A percentile compares a stretch with the other conserved stretches of the same genome.
These are phyloP conservation scores for Naematelia aurantialba DNA, from an alignment of 768 basidiomycete genomes.

Conservation along the genomic window DNA sequence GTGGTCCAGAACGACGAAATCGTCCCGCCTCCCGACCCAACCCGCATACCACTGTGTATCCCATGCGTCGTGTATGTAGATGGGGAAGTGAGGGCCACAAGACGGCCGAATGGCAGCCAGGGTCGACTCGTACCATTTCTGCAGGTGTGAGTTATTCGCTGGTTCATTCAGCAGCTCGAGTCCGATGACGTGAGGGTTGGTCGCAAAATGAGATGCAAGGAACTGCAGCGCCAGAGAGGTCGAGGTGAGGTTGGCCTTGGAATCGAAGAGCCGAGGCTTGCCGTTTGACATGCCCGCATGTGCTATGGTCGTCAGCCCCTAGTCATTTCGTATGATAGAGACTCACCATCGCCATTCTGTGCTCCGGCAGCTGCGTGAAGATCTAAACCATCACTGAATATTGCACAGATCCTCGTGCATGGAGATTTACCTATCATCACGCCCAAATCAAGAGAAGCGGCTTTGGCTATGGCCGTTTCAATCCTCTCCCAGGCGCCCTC, in stretches of 20 bases:
- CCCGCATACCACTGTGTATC: slow-evolving; percentile 62
- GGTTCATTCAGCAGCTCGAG: slow-evolving; percentile 62
- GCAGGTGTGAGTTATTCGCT: slow-evolving; percentile 56
- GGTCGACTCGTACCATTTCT: slow-evolving; percentile 63
- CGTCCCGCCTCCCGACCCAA: slow-evolving; percentile 57
- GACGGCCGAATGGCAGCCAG: slow-evolving; percentile 58
- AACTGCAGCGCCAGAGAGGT: slow-evolving; percentile 48
- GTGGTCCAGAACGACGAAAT: slow-evolving; percentile 69
- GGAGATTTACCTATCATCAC: slow-evolving; percentile 62
- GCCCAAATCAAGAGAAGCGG: slow-evolving; percentile 66
- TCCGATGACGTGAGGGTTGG: slow-evolving; percentile 57
- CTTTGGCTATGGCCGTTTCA: slow-evolving; percentile 59
- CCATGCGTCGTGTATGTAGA: slow-evolving; percentile 77
- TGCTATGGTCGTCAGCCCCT: slow-evolving; percentile 24
- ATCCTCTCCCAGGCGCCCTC: slow-evolving; percentile 67
- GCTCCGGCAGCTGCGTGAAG: slow-evolving; percentile 76
- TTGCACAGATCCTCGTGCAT: no score
- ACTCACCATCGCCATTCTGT: slow-evolving; percentile 46
- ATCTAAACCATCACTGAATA: slow-evolving; percentile 46
- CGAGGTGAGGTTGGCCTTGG: slow-evolving; percentile 39
- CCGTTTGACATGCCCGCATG: slow-evolving; percentile 56
- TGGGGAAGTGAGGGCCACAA: slow-evolving; percentile 58
- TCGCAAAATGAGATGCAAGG: slow-evolving; percentile 49
- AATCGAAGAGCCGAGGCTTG: slow-evolving; percentile 41
- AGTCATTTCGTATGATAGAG: not conserved